Percentiles rank a stretch among this genome's conserved stretches.
Conservation (phyloP, 1,284 basidiomycete species). For the Salmacisia buchloeana region DNA sequence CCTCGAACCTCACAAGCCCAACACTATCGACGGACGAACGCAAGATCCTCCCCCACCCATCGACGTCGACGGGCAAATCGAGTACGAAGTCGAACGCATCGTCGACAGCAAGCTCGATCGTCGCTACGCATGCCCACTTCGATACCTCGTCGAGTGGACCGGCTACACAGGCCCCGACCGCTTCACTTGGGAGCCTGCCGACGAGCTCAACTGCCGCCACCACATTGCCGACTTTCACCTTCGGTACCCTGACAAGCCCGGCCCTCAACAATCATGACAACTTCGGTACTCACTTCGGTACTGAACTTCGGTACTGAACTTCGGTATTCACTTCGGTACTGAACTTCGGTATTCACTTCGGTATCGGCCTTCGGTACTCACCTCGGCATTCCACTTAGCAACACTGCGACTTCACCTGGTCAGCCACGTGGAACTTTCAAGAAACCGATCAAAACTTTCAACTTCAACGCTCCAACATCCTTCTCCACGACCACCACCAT, state of each 20-base stretch:
- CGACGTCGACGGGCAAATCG: not conserved
- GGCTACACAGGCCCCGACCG: conserved; percentile 1
- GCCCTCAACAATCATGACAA: not conserved
- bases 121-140: not conserved
- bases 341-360: not conserved
- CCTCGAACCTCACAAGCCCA: conserved; percentile 6
- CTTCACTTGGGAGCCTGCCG: conserved; percentile 2
- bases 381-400: not conserved
- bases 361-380: no score
- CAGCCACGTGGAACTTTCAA: no score
- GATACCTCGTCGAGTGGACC: not conserved
- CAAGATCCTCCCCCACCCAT: conserved; percentile 3
- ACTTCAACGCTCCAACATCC: not conserved
- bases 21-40: not conserved
- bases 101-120: conserved; percentile 1
- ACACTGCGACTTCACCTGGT: not conserved
- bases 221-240: not conserved
- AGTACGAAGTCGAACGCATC: conserved; percentile 4
- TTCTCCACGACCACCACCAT: not conserved
- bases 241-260: not conserved
- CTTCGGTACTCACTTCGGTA: not conserved
- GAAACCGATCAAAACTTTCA: not conserved
- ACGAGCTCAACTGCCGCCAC: not conserved
- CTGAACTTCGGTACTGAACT: not conserved
- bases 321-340: not conserved